Evolutionary conservation across 371 early-diverging fungal species (phyloP).

Genomic region (Batrachochytrium dendrobatidis): DNA sequence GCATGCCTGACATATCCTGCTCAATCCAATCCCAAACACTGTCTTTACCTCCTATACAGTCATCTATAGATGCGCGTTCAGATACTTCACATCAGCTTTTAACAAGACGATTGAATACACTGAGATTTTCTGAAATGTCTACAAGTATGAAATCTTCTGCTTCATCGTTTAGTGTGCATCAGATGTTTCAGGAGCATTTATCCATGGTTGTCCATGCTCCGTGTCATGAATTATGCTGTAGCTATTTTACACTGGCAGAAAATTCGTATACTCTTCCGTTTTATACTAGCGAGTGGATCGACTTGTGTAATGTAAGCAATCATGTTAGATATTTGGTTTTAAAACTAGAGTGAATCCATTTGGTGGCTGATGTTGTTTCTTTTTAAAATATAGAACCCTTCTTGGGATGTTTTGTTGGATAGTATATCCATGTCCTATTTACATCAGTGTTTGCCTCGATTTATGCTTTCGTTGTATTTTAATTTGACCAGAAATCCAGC

Average conservation of each 20-base stretch:
- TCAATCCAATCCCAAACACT: no score
- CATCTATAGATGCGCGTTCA: no score
- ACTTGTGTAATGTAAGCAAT: not conserved
- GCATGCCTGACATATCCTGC: no score
- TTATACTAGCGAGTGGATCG: not conserved
- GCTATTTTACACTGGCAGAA: not conserved
- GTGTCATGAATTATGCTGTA: not conserved
- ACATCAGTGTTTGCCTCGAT: not conserved
- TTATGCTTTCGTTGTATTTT: not conserved
- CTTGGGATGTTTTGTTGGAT: not conserved
- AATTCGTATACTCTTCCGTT: not conserved
- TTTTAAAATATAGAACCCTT: not conserved
- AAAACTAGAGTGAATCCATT: not conserved
- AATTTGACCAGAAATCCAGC: not conserved
- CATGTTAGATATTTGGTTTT: no score
- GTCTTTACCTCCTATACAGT: no score
- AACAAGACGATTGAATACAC: no score
- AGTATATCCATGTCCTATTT: not conserved
- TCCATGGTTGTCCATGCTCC: not conserved
- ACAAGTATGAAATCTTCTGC: no score
- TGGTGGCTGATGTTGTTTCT: not conserved
- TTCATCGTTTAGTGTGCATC: not conserved
- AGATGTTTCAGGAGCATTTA: not conserved
- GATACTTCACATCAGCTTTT: no score
- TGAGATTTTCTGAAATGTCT: no score